Evolutionary conservation across 164 flowering plant species (phyloP), one percentile per base, ranked within the genome.

Genomic region (Vitis amurensis): DNA sequence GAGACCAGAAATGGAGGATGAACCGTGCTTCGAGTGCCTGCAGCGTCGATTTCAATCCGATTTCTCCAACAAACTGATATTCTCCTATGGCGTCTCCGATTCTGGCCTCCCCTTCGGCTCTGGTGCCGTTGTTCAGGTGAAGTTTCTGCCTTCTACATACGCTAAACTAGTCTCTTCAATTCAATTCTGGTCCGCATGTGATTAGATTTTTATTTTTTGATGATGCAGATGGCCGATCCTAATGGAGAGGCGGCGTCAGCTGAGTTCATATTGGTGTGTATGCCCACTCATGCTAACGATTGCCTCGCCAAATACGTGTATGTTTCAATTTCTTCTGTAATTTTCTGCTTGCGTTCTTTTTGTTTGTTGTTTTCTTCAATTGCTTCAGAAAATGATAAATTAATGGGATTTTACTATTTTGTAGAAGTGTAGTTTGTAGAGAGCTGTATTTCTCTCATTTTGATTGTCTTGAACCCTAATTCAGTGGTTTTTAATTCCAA

Each of bases 71-170:
- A 78, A 81, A 53, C 67, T 91, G 59, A 55, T 71, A 63, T 87
- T 92, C 82, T 79, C 72, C 52, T 83, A 87, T 71, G 93, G 89
- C 30, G 55, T 91, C 74, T 87, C 96, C 71, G 83, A 82, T 79
- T 91, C 91, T 2, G 77, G 84, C 68, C 82, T 91, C 50, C 98
- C 99, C 14, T 85, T 90, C 59, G 87, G 77, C 44, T 86, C 88
- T 64, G 67, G 73, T 6, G 97, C 98, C 30, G 82, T 91, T 49
- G 89, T 93, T 72, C 89, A 94, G 90, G 97, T 89, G 17, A 63
- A 9, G 10, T 16, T 44, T 13, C 51, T 37, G 44, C 11, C 3
- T 27, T 9, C 44, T 31, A 31, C 44, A 31, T 31, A 31, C 44
- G 44, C 44, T 6, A 6, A 31, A 31, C 4, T 4, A 31, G 1